Base-by-base conservation (phyloP, 768 basidiomycete genomes). In the Strobilomyces echinocephalus region DNA sequence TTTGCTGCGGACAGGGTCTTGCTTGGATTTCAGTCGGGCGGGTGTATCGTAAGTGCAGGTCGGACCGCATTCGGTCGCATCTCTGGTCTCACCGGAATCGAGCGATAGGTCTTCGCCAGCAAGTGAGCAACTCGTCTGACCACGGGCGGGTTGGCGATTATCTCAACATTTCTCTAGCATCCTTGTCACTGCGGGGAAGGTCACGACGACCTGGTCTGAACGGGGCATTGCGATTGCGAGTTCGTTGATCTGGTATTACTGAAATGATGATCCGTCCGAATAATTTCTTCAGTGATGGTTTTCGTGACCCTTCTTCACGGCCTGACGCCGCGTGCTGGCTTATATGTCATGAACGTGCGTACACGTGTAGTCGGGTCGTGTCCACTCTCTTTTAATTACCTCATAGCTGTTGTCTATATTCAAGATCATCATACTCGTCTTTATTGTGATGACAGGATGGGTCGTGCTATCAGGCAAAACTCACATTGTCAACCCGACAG, bases 391-490 rank as follows among this genome's bases (percentile, higher is more conserved):
- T 15, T 20, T 16, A 45, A 82, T 7, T 46, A 1, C 12, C 2
- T 33, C 24, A 11, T 15, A 64, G 81, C 61, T 66, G 12, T 66
- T 83, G 43, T 76, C 79, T 31, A 54, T 79, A 30, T 81, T 83
- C 72, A 84, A 84, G 63, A 77, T 79, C 10, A 52, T 70, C 20
- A 79, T 84, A 46, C 69, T 84, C 0, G 26, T 79, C n/a, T 75
- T 83, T 55, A 66, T 86, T 42, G 76, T 81, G 2, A 66, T 83
- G 46, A 78, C 81, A 12, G 82, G 83, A 4, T 78, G 82, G 71
- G 79, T 79, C 18, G 84, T 86, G 7, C 74, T 87, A 12, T 76
- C 78, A 8, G 84, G 83, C 0, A 70, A 75, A 50, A 84, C 82
- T 3, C 72, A 71, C 9, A 74, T 86, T 24, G 31, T 73, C 42